Evolutionary conservation across 2,329 filamentous ascomycete genomes (phyloP).

Genomic region (Xylariaceae sp.): DNA sequence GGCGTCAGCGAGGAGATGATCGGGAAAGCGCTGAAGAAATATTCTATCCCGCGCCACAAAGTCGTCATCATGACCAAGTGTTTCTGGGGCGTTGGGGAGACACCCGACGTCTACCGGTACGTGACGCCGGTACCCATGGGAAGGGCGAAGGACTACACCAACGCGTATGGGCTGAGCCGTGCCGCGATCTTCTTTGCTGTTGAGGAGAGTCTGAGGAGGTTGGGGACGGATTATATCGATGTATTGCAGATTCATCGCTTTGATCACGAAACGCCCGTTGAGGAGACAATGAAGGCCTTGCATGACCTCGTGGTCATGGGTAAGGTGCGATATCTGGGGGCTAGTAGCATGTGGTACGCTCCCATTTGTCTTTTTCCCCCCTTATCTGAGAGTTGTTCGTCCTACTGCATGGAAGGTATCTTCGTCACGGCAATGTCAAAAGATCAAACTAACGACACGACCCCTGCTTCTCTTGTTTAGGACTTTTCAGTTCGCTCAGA

Average conservation of each 20-base stretch:
- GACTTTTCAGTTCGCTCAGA: conserved; percentile 7
- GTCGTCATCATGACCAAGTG: conserved; percentile 12
- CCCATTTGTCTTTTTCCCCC: not conserved
- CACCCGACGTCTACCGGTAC: not conserved
- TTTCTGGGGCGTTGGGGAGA: conserved; percentile 3
- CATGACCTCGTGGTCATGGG: conserved; percentile 57
- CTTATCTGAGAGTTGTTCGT: not conserved
- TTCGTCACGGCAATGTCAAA: too few species aligned
- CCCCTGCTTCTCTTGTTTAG: not conserved
- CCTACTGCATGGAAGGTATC: too few species aligned
- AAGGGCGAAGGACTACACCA: conserved; percentile 9
- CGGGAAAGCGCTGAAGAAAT: conserved; percentile 11
- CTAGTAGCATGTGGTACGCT: conserved; percentile 43
- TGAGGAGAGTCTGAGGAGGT: conserved; percentile 33
- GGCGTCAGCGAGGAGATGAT: conserved; percentile 9
- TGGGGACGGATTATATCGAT: conserved; percentile 43
- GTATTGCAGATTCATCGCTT: conserved; percentile 58
- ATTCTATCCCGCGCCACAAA: conserved; percentile 11
- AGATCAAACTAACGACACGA: not conserved
- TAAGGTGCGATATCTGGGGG: conserved; percentile 54
- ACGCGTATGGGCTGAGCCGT: conserved; percentile 26
- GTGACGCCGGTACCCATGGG: not conserved
- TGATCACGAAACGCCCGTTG: conserved; percentile 48
- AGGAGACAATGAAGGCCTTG: conserved; percentile 61
- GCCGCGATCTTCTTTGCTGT: conserved; percentile 35